Base-by-base conservation (phyloP, 106 monocot genomes). In the Dendrobium huoshanense region DNA sequence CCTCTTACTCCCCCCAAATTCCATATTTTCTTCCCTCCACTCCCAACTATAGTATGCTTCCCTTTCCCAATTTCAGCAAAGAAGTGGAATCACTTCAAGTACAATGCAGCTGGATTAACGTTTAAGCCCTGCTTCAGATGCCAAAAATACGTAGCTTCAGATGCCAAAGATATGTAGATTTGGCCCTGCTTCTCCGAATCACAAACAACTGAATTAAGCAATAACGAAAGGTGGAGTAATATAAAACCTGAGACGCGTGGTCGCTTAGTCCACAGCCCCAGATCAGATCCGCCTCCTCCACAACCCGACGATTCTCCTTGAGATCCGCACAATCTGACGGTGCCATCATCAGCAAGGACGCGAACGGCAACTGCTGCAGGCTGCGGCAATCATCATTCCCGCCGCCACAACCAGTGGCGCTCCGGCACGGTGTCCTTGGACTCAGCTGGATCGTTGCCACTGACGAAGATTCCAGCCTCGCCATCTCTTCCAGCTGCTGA, bases 401-500 rank as follows among this genome's bases (percentile, higher is more conserved):
- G n/a, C 67, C 83, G 2, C 48, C 79, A 22, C 44, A 78, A 9
- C 44, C 77, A 37, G 67, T 87, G 9, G 67, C 81, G 17, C 51
- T 79, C 83, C 82, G 81, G 61, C 72, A 67, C 7, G 92, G 88
- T 5, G 90, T 85, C 55, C 80, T 61, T 0, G 84, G 86, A 42
- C 85, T 83, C 24, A 77, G 72, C 18, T 81, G 82, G 43, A 68
- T 72, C 1, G 64, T 10, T 79, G 16, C 24, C 41, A 4, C 37
- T 17, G 58, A 7, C 45, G 81, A 37, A 22, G 47, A 41, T 9
- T 89, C 89, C 61, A 80, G 65, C 77, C 67, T 90, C 27, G 83
- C 85, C 78, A 94, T 80, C 83, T 97, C 94, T 41, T 85, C 51
- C 59, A 97, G 88, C 85, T 96, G 96, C 77, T 80, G 85, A 40